Percentiles rank a stretch among this genome's conserved stretches.
phyloP scores from a whole-genome alignment of 805 yeast genomes.

The Cyberlindnera bimundalis region DNA sequence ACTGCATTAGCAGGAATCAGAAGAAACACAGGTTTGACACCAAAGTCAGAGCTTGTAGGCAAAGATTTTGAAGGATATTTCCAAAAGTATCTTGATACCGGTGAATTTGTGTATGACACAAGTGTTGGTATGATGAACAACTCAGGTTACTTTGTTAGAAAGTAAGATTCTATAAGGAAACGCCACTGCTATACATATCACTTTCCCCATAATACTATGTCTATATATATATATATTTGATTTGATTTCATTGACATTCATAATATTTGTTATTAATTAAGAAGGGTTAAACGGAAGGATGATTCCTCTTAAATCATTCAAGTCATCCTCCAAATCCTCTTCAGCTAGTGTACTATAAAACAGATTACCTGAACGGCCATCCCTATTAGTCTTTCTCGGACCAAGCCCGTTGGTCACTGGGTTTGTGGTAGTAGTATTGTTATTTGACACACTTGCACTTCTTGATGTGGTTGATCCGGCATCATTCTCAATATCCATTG shows the following conservation, averaged over 20 bases:
- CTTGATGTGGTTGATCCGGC: not conserved
- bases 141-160: slow-evolving; percentile 70
- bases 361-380: slow-evolving; percentile 4
- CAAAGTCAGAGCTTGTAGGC: slow-evolving; percentile 45
- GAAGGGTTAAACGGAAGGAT: slow-evolving; percentile 27
- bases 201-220: not conserved
- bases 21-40: slow-evolving; percentile 66
- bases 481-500: slow-evolving; percentile 6
- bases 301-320: slow-evolving; percentile 20
- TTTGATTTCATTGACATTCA: not conserved
- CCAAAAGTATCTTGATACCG: slow-evolving; percentile 68
- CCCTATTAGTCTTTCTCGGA: not conserved
- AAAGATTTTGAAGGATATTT: slow-evolving; percentile 49
- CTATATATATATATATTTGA: too few species aligned
- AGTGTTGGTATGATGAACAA: slow-evolving; percentile 65
- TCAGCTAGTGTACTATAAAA: slow-evolving; percentile 16
- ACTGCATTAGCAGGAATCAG: slow-evolving; percentile 71
- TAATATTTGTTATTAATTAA: slow-evolving; percentile 4
- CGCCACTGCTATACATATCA: too few species aligned
- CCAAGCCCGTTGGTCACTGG: not conserved
- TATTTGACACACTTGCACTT: too few species aligned
- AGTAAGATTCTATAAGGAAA: slow-evolving; percentile 31
- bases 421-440: too few species aligned
- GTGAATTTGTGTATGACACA: slow-evolving; percentile 80
- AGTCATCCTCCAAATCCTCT: slow-evolving; percentile 24